Evolutionary conservation across 805 yeast genomes (phyloP).

Genomic region (Candida qinlingensis): DNA sequence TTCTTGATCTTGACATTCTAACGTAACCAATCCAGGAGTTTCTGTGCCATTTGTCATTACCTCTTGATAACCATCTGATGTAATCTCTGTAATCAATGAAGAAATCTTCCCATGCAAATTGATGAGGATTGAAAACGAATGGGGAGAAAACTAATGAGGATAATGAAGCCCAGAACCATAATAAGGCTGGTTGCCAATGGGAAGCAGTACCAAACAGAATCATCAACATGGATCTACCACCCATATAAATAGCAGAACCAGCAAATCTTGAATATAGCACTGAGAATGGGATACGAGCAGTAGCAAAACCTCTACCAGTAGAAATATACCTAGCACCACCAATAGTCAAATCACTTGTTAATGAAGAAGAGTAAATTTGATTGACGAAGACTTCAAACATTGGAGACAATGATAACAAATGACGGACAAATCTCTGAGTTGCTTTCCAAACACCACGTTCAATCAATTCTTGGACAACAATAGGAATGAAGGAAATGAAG

Average conservation of each 20-base stretch:
- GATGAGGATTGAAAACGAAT: constrained; percentile 95
- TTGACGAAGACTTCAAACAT: constrained; percentile 81
- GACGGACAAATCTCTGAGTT: constrained; percentile 61
- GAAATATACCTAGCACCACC: constrained; percentile 88
- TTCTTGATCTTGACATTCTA: constrained; percentile 76
- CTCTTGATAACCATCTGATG: constrained; percentile 87
- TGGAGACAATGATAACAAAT: constrained; percentile 67
- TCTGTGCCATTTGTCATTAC: constrained; percentile 84
- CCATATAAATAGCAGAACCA: constrained; percentile 78
- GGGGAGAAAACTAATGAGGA: constrained; percentile 88
- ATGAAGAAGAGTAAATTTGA: constrained; percentile 69
- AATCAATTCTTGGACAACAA: constrained; percentile 71
- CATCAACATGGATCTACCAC: constrained; percentile 72
- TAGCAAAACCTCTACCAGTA: constrained; percentile 84
- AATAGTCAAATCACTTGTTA: constrained; percentile 64
- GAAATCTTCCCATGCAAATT: constrained; percentile 93
- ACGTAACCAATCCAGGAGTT: constrained; percentile 86
- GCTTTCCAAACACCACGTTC: constrained; percentile 82
- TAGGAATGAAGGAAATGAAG: constrained; percentile 74
- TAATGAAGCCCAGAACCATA: constrained; percentile 97
- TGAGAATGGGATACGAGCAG: constrained; percentile 72
- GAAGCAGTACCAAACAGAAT: constrained; percentile 68
- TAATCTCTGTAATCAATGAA: constrained; percentile 94
- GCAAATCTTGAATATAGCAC: constrained; percentile 74
- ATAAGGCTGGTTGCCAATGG: constrained; percentile 86